Conservation (phyloP, 148 eudicot species). For the Tetragonia tetragonoides region DNA sequence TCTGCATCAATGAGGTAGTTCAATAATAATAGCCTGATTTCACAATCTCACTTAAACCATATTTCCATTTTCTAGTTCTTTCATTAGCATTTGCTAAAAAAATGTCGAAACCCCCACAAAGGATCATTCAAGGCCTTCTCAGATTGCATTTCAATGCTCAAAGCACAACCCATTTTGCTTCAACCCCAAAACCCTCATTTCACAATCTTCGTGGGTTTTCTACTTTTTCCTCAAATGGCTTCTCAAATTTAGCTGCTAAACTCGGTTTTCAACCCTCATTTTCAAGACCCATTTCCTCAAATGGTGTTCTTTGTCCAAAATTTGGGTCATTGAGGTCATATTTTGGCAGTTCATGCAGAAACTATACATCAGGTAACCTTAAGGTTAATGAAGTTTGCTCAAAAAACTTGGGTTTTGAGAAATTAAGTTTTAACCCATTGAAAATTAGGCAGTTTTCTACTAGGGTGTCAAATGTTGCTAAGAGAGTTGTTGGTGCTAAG, state of each 20-base stretch:
- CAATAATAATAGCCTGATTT: background rate
- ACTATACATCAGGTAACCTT: slow-evolving; percentile 34
- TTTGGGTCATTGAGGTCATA: slow-evolving; percentile 26
- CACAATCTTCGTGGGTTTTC: slow-evolving; percentile 23
- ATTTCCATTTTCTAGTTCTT: background rate
- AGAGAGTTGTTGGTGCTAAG: slow-evolving; percentile 38
- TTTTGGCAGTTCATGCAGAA: slow-evolving; percentile 28
- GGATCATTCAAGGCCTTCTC: slow-evolving; percentile 40
- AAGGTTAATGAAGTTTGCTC: slow-evolving; percentile 10
- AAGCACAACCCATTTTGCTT: slow-evolving; percentile 21
- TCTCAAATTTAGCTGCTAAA: slow-evolving; percentile 32
- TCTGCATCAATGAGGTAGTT: no score
- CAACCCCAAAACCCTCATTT: slow-evolving; percentile 33
- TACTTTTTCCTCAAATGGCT: slow-evolving; percentile 28
- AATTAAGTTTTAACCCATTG: slow-evolving; percentile 40
- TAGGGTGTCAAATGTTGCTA: slow-evolving; percentile 39
- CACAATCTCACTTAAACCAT: slow-evolving; percentile 16
- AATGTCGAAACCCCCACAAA: slow-evolving; percentile 69
- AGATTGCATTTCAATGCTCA: slow-evolving; percentile 37
- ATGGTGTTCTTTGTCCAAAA: slow-evolving; percentile 31
- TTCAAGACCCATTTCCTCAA: slow-evolving; percentile 34
- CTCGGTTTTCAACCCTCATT: slow-evolving; percentile 21
- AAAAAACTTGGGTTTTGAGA: slow-evolving; percentile 24
- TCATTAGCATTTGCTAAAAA: background rate
- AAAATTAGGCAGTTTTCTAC: slow-evolving; percentile 56